Evolutionary conservation across 2,329 filamentous ascomycete species (phyloP).

Genomic region (Chaetomiaceae sp.): DNA sequence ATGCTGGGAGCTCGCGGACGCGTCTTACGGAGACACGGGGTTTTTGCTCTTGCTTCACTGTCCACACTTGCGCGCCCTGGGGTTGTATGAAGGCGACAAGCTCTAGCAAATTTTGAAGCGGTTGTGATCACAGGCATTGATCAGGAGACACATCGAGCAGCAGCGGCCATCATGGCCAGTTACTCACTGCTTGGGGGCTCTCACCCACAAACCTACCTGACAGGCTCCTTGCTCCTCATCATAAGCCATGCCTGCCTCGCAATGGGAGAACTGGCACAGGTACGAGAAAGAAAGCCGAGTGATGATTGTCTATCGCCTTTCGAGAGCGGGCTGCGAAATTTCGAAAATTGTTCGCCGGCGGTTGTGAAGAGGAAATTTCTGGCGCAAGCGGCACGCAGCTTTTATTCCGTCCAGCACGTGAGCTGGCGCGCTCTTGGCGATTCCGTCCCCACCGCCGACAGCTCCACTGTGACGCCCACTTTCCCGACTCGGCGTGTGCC

Average conservation of each 20-base stretch:
- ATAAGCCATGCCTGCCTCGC: neutral
- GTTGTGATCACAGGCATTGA: neutral
- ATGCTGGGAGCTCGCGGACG: constrained; percentile 25
- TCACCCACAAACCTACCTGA: too few relatives aligned
- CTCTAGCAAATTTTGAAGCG: constrained; percentile 62
- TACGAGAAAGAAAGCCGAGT: too few relatives aligned
- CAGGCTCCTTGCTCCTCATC: too few relatives aligned
- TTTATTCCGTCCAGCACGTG: constrained; percentile 13
- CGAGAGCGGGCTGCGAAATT: too few relatives aligned
- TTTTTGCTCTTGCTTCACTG: constrained; percentile 58
- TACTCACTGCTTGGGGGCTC: neutral
- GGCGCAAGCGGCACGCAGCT: neutral
- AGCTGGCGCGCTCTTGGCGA: constrained; percentile 19
- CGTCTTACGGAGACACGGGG: constrained; percentile 23
- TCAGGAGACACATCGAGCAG: neutral
- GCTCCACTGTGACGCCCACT: neutral
- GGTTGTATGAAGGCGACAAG: constrained; percentile 49
- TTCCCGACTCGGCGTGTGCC: neutral
- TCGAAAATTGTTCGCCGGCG: too few relatives aligned
- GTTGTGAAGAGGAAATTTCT: constrained; percentile 5
- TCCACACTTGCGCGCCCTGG: constrained; percentile 61
- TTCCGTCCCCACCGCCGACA: neutral
- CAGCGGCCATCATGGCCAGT: neutral
- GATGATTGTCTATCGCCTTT: too few relatives aligned
- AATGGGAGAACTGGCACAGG: neutral